These are phyloP conservation scores for Wickerhamia fluorescens DNA, from an alignment of 805 yeast species.

Conservation along the genomic window DNA sequence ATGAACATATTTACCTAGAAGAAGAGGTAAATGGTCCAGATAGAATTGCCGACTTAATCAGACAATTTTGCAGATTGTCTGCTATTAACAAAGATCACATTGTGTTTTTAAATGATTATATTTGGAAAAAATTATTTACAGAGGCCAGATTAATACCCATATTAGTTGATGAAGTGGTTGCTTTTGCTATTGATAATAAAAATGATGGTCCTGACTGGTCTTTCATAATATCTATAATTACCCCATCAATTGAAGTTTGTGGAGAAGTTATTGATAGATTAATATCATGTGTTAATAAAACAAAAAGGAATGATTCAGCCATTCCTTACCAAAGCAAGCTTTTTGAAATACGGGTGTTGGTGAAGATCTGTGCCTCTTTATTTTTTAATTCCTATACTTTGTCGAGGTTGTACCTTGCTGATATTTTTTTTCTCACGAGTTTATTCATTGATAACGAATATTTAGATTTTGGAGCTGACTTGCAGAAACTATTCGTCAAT, in stretches of 20 bases:
- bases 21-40: constrained; percentile 56
- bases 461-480: constrained; percentile 49
- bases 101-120: constrained; percentile 46
- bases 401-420: constrained; percentile 63
- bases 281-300: constrained; percentile 45
- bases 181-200: constrained; percentile 67
- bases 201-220: constrained; percentile 71
- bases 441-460: constrained; percentile 48
- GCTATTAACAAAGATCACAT: constrained; percentile 41
- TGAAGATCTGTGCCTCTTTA: constrained; percentile 53
- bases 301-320: constrained; percentile 36
- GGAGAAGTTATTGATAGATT: constrained; percentile 56
- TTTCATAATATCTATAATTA: constrained; percentile 53
- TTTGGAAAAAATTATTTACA: constrained; percentile 62
- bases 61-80: constrained; percentile 56
- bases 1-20: constrained; percentile 45
- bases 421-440: constrained; percentile 60
- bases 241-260: constrained; percentile 70
- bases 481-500: constrained; percentile 58
- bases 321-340: constrained; percentile 43
- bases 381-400: constrained; percentile 63
- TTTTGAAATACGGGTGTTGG: constrained; percentile 65
- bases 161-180: constrained; percentile 66
- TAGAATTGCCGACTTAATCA: constrained; percentile 50
- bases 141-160: constrained; percentile 53